Percentiles rank a stretch among this genome's conserved stretches.
phyloP scores from a whole-genome alignment of 352 stramenopile genomes.

The Pythium dissimile region DNA sequence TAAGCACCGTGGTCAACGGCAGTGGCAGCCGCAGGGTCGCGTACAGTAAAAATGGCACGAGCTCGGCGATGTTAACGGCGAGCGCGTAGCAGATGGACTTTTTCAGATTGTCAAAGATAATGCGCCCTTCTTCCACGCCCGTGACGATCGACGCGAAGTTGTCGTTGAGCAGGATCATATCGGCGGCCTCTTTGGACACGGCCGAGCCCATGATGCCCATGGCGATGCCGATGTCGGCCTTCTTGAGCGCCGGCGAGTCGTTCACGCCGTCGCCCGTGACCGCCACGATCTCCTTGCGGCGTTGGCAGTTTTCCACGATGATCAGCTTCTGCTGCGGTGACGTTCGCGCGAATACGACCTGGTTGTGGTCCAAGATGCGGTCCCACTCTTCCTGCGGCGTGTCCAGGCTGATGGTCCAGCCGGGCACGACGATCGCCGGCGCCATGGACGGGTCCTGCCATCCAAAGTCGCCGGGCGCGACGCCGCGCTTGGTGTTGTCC shows the following conservation, averaged over 20 bases:
- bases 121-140: conserved; percentile 92
- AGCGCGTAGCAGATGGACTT: conserved; percentile 93
- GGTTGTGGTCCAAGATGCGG: conserved; percentile 73
- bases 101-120: conserved; percentile 96
- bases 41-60: conserved; percentile 84
- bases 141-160: conserved; percentile 97
- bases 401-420: conserved; percentile 74
- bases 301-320: conserved; percentile 92
- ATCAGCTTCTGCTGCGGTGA: conserved; percentile 93
- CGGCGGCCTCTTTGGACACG: conserved; percentile 92
- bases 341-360: conserved; percentile 95
- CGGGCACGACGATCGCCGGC: conserved; percentile 81
- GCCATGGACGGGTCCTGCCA: conserved; percentile 74
- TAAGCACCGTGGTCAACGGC: conserved; percentile 89
- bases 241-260: conserved; percentile 95
- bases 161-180: conserved; percentile 97
- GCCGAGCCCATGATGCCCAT: conserved; percentile 98
- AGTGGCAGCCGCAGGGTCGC: conserved; percentile 84
- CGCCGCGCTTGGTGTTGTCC: conserved; percentile 56
- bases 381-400: conserved; percentile 85
- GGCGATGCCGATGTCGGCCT: conserved; percentile 96
- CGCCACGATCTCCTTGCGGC: conserved; percentile 84
- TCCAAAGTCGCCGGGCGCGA: conserved; percentile 59
- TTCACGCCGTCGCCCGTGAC: conserved; percentile 99
- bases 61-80: conserved; percentile 89